These are phyloP conservation scores for Wallacemonas sp. DNA, from an alignment of 208 protist genomes.

Conservation along the genomic window DNA sequence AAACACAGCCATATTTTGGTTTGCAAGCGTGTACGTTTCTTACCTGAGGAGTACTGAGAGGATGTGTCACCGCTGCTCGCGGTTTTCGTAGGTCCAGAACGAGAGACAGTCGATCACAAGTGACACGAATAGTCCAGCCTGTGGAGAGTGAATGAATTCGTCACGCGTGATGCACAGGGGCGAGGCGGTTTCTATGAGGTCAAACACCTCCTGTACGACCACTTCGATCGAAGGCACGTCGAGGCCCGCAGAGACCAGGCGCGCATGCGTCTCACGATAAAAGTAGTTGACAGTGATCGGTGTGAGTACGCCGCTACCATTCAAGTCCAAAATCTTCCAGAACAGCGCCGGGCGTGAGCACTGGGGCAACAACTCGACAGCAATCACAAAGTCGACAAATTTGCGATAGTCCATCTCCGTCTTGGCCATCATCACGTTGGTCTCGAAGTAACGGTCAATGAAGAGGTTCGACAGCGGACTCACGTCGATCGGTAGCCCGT, in stretches of 20 bases:
- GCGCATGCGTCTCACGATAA: constrained; percentile 87
- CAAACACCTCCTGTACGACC: constrained; percentile 91
- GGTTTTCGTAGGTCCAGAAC: constrained; percentile 91
- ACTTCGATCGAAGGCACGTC: constrained; percentile 69
- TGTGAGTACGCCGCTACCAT: constrained; percentile 63
- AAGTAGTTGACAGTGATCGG: constrained; percentile 85
- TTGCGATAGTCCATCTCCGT: constrained; percentile 92
- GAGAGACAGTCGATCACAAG: constrained; percentile 90
- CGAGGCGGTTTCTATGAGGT: constrained; percentile 83
- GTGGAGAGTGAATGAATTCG: constrained; percentile 77
- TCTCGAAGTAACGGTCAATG: constrained; percentile 91
- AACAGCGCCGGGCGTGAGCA: constrained; percentile 82
- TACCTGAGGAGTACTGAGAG: not conserved
- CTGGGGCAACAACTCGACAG: constrained; percentile 81
- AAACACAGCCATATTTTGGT: too few relatives aligned
- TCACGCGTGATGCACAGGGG: constrained; percentile 82
- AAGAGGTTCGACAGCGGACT: constrained; percentile 85
- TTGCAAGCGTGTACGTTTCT: too few relatives aligned
- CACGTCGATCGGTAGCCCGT: constrained; percentile 68
- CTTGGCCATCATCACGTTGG: constrained; percentile 81
- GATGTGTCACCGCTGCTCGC: constrained; percentile 46
- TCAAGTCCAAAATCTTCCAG: constrained; percentile 90
- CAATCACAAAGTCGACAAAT: constrained; percentile 93
- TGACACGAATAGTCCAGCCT: constrained; percentile 81
- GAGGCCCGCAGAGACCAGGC: constrained; percentile 63